Conservation (phyloP, 2,329 filamentous ascomycete species). For the Tolypocladium album region DNA sequence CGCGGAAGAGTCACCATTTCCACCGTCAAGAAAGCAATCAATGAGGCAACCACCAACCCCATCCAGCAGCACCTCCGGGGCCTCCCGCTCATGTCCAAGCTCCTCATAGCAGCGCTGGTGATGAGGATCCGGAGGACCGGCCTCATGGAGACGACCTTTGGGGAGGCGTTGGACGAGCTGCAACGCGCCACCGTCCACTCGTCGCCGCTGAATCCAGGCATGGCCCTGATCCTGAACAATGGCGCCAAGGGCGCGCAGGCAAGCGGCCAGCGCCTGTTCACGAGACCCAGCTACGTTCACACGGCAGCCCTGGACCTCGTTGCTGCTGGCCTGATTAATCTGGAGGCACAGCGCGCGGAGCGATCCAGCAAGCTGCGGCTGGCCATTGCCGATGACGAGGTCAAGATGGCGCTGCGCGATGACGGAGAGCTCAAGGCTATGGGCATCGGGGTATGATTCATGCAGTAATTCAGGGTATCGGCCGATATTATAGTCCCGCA, state of each 20-base stretch:
- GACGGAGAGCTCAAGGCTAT: constrained; percentile 78
- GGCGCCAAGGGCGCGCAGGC: constrained; percentile 15
- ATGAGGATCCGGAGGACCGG: constrained; percentile 73
- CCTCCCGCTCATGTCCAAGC: constrained; percentile 70
- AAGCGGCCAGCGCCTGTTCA: constrained; percentile 16
- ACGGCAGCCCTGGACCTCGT: constrained; percentile 72
- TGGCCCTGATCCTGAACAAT: constrained; percentile 23
- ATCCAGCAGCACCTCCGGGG: constrained; percentile 80
- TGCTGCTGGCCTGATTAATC: constrained; percentile 75
- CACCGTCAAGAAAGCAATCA: constrained; percentile 88
- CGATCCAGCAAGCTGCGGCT: constrained; percentile 79
- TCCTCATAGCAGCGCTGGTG: constrained; percentile 76
- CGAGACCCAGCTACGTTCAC: constrained; percentile 38
- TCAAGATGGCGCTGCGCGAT: constrained; percentile 77
- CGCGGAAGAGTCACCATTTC: constrained; percentile 69
- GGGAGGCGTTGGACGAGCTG: constrained; percentile 76
- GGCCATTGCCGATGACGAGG: constrained; percentile 81
- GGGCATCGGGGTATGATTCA: constrained; percentile 41
- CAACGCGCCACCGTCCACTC: constrained; percentile 26
- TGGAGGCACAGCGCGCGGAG: constrained; percentile 74
- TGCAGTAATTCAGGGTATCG: constrained; percentile 10
- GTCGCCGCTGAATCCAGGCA: constrained; percentile 22
- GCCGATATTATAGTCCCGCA: not conserved
- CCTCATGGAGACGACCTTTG: constrained; percentile 75
- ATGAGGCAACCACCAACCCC: constrained; percentile 87